phyloP scores from a whole-genome alignment of 2,329 filamentous ascomycete genomes.

The Sporothrix pseudoabietina region DNA sequence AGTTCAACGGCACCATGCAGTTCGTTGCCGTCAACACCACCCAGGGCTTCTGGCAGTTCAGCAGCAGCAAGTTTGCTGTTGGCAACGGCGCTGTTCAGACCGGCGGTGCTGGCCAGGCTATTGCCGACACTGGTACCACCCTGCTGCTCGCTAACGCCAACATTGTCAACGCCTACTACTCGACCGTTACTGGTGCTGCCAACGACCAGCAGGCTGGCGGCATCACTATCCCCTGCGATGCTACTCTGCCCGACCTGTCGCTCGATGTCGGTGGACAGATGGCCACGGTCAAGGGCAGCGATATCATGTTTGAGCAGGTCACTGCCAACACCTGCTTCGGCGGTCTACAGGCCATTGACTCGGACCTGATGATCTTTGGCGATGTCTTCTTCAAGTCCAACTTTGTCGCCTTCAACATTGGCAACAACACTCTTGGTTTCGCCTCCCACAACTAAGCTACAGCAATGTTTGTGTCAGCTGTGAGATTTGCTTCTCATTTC shows the following conservation, averaged over 20 bases:
- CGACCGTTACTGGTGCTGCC: conserved; percentile 48
- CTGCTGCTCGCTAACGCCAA: conserved; percentile 61
- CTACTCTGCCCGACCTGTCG: conserved; percentile 51
- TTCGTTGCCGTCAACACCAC: conserved; percentile 64
- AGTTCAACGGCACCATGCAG: conserved; percentile 64
- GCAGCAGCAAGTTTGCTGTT: conserved; percentile 59
- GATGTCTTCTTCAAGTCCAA: conserved; percentile 65
- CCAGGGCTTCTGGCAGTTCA: conserved; percentile 70
- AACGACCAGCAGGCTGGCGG: conserved; percentile 48
- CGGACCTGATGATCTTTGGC: conserved; percentile 62
- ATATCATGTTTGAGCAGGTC: conserved; percentile 57
- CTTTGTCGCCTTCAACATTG: conserved; percentile 60
- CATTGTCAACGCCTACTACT: conserved; percentile 55
- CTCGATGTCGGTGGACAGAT: conserved; percentile 60
- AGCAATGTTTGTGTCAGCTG: neutral
- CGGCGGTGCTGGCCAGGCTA: conserved; percentile 48
- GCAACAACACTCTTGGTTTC: conserved; percentile 57
- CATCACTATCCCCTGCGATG: conserved; percentile 51
- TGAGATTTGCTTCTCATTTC: neutral
- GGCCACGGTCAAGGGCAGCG: conserved; percentile 57
- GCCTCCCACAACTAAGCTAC: conserved; percentile 47
- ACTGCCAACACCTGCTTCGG: conserved; percentile 64
- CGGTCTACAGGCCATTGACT: conserved; percentile 63
- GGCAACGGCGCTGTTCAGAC: conserved; percentile 46
- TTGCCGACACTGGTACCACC: conserved; percentile 64